These are phyloP conservation scores for Aciculoconidium aculeatum DNA, from an alignment of 805 yeast species.

Conservation along the genomic window DNA sequence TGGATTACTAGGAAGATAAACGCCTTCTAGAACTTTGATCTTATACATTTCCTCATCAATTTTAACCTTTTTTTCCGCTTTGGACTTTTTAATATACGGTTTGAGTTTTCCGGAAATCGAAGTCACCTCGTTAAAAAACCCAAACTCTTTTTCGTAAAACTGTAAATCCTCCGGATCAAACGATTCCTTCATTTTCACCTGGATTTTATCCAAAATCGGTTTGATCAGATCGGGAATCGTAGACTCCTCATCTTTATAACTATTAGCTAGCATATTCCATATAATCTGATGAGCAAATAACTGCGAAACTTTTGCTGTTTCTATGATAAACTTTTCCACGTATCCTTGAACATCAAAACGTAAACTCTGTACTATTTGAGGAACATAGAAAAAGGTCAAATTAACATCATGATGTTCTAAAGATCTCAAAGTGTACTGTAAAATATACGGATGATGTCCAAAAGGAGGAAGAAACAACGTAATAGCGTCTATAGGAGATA, in stretches of 20 bases:
- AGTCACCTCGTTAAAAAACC: slow-evolving; percentile 87
- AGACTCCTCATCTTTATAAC: slow-evolving; percentile 85
- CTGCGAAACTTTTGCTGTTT: slow-evolving; percentile 86
- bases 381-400: slow-evolving; percentile 91
- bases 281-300: slow-evolving; percentile 95
- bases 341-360: slow-evolving; percentile 81
- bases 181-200: slow-evolving; percentile 52
- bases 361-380: slow-evolving; percentile 92
- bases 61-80: slow-evolving; percentile 92
- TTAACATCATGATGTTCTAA: slow-evolving; percentile 83
- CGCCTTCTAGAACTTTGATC: slow-evolving; percentile 71
- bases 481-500: slow-evolving; percentile 80
- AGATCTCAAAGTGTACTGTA: slow-evolving; percentile 88
- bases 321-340: slow-evolving; percentile 81
- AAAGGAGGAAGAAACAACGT: slow-evolving; percentile 74
- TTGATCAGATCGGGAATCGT: slow-evolving; percentile 73
- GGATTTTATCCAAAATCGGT: slow-evolving; percentile 74
- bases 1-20: slow-evolving; percentile 92
- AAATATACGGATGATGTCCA: slow-evolving; percentile 55
- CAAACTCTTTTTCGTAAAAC: slow-evolving; percentile 79
- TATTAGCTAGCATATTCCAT: slow-evolving; percentile 96
- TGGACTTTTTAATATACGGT: slow-evolving; percentile 89
- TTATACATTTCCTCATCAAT: slow-evolving; percentile 93
- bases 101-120: slow-evolving; percentile 90
- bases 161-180: slow-evolving; percentile 56